phyloP scores from a whole-genome alignment of 257 asterid species.

The Phtheirospermum japonicum region DNA sequence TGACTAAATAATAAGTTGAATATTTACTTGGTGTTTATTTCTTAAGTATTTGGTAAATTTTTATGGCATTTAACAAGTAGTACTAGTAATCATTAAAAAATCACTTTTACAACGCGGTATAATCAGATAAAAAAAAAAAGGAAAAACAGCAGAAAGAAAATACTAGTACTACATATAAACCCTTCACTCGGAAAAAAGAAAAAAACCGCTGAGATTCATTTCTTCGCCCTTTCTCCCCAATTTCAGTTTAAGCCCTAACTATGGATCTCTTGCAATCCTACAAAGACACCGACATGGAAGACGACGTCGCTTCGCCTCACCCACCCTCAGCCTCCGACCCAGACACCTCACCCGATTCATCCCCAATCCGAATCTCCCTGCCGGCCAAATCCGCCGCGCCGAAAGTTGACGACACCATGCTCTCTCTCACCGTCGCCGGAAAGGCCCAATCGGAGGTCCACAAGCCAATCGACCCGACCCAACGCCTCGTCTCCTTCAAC shows the following conservation, averaged over 20 bases:
- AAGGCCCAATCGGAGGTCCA: slow-evolving; percentile 40
- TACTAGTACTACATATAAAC: too few species aligned
- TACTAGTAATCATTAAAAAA: too few species aligned
- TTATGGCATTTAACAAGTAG: too few species aligned
- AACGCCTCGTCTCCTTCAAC: slow-evolving; percentile 80
- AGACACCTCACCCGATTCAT: slow-evolving; percentile 61
- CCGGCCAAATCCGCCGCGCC: slow-evolving; percentile 94
- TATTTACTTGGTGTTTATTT: too few species aligned
- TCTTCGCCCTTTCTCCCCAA: slow-evolving; percentile 6
- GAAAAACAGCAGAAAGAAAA: too few species aligned
- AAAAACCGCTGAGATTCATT: too few species aligned
- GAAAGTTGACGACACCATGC: slow-evolving; percentile 83
- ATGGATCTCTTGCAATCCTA: slow-evolving; percentile 60
- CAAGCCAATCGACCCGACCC: slow-evolving; percentile 90
- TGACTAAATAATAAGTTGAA: too few species aligned
- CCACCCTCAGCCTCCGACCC: slow-evolving; percentile 25
- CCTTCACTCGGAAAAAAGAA: too few species aligned
- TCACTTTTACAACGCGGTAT: too few species aligned
- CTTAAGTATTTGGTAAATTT: too few species aligned
- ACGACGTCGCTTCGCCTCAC: slow-evolving; percentile 16
- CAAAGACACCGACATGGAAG: slow-evolving; percentile 29
- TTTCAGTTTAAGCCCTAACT: slow-evolving; percentile 26
- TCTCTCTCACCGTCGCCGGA: slow-evolving; percentile 79
- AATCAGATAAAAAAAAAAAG: too few species aligned
- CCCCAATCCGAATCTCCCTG: slow-evolving; percentile 61